These are phyloP conservation scores for Allomyces macrogynus DNA, from an alignment of 192 early-diverging fungal genomes.

Conservation along the genomic window DNA sequence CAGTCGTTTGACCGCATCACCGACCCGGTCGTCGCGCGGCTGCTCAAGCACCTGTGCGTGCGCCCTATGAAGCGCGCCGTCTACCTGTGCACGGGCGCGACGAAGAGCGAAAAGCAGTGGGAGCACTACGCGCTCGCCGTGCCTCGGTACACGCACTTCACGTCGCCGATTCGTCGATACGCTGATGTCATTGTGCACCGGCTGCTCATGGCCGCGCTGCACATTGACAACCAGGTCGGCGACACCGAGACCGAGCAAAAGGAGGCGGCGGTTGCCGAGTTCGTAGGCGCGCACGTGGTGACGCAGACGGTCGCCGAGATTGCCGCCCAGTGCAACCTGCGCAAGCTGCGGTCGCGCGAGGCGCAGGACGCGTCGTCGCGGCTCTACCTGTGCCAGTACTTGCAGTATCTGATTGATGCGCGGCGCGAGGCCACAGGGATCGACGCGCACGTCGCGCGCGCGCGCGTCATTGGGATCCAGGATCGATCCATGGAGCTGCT, in stretches of 20 bases:
- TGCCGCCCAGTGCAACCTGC: neutral
- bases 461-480: neutral
- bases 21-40: conserved; percentile 9
- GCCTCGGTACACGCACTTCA: conserved; percentile 2
- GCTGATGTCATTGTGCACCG: conserved; percentile 62
- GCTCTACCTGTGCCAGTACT: neutral
- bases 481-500: neutral
- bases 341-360: neutral
- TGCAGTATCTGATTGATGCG: neutral
- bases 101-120: neutral
- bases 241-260: neutral
- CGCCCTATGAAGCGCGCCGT: conserved; percentile 2
- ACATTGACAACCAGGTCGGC: too few species aligned
- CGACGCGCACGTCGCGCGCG: neutral
- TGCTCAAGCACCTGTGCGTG: conserved; percentile 19
- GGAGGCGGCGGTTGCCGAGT: neutral
- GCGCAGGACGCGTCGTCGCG: neutral
- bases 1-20: conserved; percentile 28
- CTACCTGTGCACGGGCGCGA: conserved; percentile 1
- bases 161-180: conserved; percentile 18
- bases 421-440: neutral
- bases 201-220: conserved; percentile 23
- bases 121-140: conserved; percentile 1
- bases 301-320: neutral
- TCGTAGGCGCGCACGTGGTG: neutral